Conservation (phyloP, 2,329 filamentous ascomycete species). For the Colletotrichum zoysiae region DNA sequence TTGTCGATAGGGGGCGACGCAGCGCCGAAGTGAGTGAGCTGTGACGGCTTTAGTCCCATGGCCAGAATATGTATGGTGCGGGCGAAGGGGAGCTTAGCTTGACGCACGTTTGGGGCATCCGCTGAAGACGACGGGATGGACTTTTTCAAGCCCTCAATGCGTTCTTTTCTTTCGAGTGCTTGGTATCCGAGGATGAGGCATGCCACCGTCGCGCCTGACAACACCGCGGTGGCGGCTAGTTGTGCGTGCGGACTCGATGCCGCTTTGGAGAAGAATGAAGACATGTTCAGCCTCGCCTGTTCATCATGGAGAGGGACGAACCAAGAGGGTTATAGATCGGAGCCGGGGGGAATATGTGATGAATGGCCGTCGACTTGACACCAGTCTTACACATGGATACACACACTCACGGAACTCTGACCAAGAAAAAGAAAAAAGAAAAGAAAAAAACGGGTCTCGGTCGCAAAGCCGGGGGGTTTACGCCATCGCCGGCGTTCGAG, state of each 20-base stretch:
- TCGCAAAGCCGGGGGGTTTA: not conserved
- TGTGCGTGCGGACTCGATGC: conserved; percentile 66
- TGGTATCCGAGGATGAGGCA: conserved; percentile 73
- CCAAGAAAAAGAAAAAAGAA: not conserved
- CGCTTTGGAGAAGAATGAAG: conserved; percentile 59
- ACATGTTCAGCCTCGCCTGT: conserved; percentile 49
- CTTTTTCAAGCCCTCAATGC: conserved; percentile 68
- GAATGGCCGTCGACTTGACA: not conserved
- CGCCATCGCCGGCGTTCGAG: not conserved
- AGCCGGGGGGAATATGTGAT: not conserved
- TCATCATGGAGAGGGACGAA: conserved; percentile 8
- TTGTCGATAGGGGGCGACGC: conserved; percentile 64
- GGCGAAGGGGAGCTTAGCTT: not conserved
- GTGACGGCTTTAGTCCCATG: conserved; percentile 45
- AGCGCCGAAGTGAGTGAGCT: conserved; percentile 74
- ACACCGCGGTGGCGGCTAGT: conserved; percentile 77
- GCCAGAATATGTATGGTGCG: not conserved
- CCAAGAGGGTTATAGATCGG: not conserved
- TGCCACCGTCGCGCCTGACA: conserved; percentile 72
- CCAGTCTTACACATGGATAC: conserved; percentile 6
- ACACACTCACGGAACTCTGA: not conserved
- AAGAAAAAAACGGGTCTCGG: conserved; percentile 8
- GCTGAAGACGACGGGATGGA: conserved; percentile 64
- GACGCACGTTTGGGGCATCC: conserved; percentile 49
- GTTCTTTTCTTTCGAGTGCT: conserved; percentile 66